Evolutionary conservation across 371 early-diverging fungal species (phyloP).

Genomic region (Actinomortierella ambigua): DNA sequence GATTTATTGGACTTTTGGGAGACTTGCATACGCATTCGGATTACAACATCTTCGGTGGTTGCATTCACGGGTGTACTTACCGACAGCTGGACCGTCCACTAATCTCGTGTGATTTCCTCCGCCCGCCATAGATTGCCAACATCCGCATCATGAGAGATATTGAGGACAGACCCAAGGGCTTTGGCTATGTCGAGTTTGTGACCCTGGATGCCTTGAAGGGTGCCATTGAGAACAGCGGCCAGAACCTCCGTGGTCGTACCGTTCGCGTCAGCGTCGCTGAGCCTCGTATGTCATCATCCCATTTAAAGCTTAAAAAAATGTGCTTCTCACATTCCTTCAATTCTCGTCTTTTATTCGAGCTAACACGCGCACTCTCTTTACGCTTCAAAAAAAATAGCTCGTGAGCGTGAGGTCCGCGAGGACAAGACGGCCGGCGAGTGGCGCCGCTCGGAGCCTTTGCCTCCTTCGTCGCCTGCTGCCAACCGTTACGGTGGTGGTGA

Average conservation of each 20-base stretch:
- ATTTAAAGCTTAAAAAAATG: background rate
- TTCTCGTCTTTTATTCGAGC: background rate
- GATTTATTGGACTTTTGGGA: background rate
- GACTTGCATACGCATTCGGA: no score
- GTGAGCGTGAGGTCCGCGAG: conserved; percentile 47
- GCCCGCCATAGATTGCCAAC: conserved; percentile 52
- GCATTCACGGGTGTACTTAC: no score
- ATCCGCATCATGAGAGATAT: conserved; percentile 78
- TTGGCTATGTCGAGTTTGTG: conserved; percentile 93
- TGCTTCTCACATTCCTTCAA: background rate
- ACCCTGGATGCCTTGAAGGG: conserved; percentile 78
- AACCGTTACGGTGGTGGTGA: conserved; percentile 38
- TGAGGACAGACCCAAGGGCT: conserved; percentile 86
- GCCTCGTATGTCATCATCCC: conserved; percentile 63
- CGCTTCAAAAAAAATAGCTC: conserved; percentile 25
- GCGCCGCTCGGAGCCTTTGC: conserved; percentile 51
- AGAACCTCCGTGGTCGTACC: conserved; percentile 66
- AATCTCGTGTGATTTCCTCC: background rate
- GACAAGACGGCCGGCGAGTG: conserved; percentile 54
- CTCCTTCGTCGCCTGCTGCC: conserved; percentile 18
- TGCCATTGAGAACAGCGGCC: conserved; percentile 67
- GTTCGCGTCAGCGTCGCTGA: conserved; percentile 90
- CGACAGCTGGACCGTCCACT: background rate
- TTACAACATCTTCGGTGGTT: no score
- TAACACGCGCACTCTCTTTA: background rate